A percentile compares a stretch with the other conserved stretches of the same genome.
phyloP scores from a whole-genome alignment of 768 basidiomycete species.

The Mycena filopes region DNA sequence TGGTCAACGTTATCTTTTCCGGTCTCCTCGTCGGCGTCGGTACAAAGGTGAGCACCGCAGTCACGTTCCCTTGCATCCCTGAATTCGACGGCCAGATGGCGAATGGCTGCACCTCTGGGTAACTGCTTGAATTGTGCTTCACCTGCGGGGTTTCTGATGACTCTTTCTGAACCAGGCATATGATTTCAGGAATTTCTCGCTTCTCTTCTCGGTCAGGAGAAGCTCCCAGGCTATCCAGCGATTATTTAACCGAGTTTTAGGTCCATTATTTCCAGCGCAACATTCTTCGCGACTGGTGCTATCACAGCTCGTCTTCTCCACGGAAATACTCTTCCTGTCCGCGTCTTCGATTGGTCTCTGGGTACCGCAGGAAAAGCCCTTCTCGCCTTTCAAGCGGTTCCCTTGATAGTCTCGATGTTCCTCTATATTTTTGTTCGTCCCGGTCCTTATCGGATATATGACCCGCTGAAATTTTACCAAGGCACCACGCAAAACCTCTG shows the following conservation, averaged over 20 bases:
- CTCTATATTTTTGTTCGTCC: constrained; percentile 45
- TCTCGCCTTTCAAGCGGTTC: constrained; percentile 53
- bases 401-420: constrained; percentile 45
- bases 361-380: constrained; percentile 47
- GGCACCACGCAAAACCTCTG: constrained; percentile 14
- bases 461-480: constrained; percentile 9
- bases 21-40: constrained; percentile 70
- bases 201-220: constrained; percentile 60
- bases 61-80: not conserved
- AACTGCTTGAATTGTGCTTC: constrained; percentile 19
- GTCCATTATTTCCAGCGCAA: constrained; percentile 64
- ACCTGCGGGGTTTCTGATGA: not conserved
- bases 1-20: constrained; percentile 51
- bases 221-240: not conserved
- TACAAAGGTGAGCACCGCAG: constrained; percentile 55
- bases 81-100: constrained; percentile 50
- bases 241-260: constrained; percentile 43
- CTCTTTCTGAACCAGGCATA: constrained; percentile 55
- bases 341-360: constrained; percentile 53
- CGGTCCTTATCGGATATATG: constrained; percentile 27
- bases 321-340: constrained; percentile 35
- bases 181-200: constrained; percentile 69
- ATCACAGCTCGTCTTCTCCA: constrained; percentile 56
- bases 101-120: constrained; percentile 78
- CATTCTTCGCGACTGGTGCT: constrained; percentile 62